phyloP scores from a whole-genome alignment of 78 protist species.

The Pelomyxa schiedti region DNA sequence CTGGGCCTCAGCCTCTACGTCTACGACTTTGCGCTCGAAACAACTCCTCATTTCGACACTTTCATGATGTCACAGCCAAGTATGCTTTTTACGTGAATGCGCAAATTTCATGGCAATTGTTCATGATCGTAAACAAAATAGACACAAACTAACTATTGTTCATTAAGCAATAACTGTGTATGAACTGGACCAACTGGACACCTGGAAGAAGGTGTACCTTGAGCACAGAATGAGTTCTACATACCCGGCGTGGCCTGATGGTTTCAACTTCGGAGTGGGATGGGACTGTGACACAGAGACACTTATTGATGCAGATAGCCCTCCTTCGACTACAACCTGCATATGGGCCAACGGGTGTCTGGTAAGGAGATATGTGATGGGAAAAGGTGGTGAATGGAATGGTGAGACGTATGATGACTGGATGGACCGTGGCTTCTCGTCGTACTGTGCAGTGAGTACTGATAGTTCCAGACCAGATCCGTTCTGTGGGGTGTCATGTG shows the following conservation, averaged over 20 bases:
- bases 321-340: background rate
- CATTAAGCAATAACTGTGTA: too few relatives aligned
- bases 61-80: background rate
- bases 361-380: background rate
- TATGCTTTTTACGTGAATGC: too few relatives aligned
- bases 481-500: background rate
- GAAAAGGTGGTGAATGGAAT: background rate
- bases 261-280: background rate
- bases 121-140: too few relatives aligned
- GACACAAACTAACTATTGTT: too few relatives aligned
- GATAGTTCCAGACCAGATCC: background rate
- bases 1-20: background rate
- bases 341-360: background rate
- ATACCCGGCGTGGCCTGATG: background rate
- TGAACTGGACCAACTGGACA: background rate
- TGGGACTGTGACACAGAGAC: background rate
- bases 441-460: background rate
- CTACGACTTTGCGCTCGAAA: background rate
- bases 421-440: background rate
- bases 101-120: too few relatives aligned
- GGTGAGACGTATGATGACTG: background rate
- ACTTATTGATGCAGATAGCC: background rate
- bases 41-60: background rate
- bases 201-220: background rate
- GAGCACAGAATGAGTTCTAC: background rate